Evolutionary conservation across 2,329 filamentous ascomycete species (phyloP).

Genomic region (Apiospora marii): DNA sequence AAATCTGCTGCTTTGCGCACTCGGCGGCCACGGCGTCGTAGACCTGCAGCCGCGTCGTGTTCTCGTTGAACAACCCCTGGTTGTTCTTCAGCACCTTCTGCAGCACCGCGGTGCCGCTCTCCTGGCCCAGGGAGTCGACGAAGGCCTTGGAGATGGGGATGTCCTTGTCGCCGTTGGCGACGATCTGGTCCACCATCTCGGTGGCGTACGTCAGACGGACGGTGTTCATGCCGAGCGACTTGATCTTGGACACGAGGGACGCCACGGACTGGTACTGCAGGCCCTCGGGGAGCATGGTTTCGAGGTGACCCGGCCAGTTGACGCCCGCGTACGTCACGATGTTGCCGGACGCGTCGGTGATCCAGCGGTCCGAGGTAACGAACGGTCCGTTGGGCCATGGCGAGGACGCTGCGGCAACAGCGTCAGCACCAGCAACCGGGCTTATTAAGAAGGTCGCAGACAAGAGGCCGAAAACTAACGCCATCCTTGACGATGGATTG

Average conservation of each 20-base stretch:
- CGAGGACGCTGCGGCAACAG: not conserved
- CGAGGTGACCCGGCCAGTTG: conserved; percentile 69
- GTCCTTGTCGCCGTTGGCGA: conserved; percentile 56
- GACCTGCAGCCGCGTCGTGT: conserved; percentile 62
- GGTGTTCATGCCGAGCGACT: conserved; percentile 67
- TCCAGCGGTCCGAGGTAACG: conserved; percentile 49
- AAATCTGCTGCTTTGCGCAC: conserved; percentile 61
- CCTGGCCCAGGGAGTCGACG: conserved; percentile 53
- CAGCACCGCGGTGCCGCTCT: conserved; percentile 61
- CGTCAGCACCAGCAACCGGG: not conserved
- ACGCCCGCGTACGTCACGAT: conserved; percentile 60
- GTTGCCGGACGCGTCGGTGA: conserved; percentile 51
- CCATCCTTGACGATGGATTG: not conserved
- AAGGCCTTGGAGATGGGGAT: conserved; percentile 55
- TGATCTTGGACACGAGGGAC: conserved; percentile 62
- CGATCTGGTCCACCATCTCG: conserved; percentile 69
- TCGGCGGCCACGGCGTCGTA: conserved; percentile 70
- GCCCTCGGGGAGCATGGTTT: conserved; percentile 72
- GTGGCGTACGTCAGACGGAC: conserved; percentile 70
- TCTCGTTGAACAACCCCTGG: conserved; percentile 57
- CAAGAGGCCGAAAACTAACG: not conserved
- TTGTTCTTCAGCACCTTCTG: conserved; percentile 63
- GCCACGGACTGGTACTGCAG: conserved; percentile 67
- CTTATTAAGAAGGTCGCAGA: not conserved
- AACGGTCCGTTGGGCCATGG: conserved; percentile 51